Percentiles rank a stretch among this genome's conserved stretches.
These are phyloP conservation scores for Wallemia mellicola DNA, from an alignment of 1,284 basidiomycete genomes.

Conservation along the genomic window DNA sequence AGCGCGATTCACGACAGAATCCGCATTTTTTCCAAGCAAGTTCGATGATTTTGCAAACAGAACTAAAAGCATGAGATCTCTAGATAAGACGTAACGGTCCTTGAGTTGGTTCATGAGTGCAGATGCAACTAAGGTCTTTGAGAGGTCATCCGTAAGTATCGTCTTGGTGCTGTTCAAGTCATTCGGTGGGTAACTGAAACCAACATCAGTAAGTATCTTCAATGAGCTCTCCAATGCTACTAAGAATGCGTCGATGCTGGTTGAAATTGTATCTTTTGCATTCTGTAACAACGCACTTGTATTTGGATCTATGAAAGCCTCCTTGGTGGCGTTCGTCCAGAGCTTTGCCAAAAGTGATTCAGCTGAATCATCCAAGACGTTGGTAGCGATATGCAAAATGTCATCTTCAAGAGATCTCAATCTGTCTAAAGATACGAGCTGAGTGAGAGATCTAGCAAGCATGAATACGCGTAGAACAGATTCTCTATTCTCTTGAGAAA, in stretches of 20 bases:
- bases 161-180: background rate
- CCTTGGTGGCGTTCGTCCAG: background rate
- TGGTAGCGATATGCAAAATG: background rate
- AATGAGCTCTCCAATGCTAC: conserved; percentile 8
- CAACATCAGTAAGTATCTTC: conserved; percentile 8
- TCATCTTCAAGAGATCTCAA: background rate
- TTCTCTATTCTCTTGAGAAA: background rate
- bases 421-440: background rate
- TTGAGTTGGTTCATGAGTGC: conserved; percentile 9
- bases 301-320: conserved; percentile 2
- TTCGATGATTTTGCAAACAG: conserved; percentile 12
- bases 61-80: conserved; percentile 13
- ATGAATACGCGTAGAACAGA: background rate
- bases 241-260: conserved; percentile 8
- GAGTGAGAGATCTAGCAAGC: background rate
- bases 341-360: background rate
- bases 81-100: conserved; percentile 13
- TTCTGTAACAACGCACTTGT: conserved; percentile 3
- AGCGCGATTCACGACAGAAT: conserved; percentile 11
- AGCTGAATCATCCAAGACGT: background rate
- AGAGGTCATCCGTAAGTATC: conserved; percentile 11
- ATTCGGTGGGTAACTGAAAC: background rate
- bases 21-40: conserved; percentile 9
- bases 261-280: conserved; percentile 8
- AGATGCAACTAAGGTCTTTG: conserved; percentile 13